phyloP scores from a whole-genome alignment of 371 early-diverging fungal genomes.

The Lichtheimia ornata region DNA sequence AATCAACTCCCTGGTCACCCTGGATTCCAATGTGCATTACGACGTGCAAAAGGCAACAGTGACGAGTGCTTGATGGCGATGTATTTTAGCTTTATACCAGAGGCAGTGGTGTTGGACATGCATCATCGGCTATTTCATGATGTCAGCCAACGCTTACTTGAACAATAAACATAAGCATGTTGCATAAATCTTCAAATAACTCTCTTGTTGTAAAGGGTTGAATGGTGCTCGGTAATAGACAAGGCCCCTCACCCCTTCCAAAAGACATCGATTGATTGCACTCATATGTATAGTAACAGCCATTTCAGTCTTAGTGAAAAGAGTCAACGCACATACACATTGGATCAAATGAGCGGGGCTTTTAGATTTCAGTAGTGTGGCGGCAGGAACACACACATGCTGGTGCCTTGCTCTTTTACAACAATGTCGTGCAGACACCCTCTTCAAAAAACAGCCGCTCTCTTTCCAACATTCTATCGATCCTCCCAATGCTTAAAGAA shows the following conservation, averaged over 20 bases:
- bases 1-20: not conserved
- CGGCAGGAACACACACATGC: too few species aligned
- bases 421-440: conserved; percentile 1
- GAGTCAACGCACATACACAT: too few species aligned
- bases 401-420: too few species aligned
- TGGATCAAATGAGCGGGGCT: too few species aligned
- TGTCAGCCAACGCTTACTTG: conserved; percentile 33
- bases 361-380: too few species aligned
- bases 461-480: conserved; percentile 1
- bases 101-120: conserved; percentile 29
- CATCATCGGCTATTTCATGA: conserved; percentile 40
- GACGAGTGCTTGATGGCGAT: conserved; percentile 29
- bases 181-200: too few species aligned
- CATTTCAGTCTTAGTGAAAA: too few species aligned
- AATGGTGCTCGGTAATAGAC: too few species aligned
- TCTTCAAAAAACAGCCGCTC: not conserved
- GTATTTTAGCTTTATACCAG: conserved; percentile 37
- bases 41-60: conserved; percentile 11
- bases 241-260: too few species aligned
- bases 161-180: not conserved
- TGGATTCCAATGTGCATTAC: conserved; percentile 26
- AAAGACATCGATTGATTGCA: too few species aligned
- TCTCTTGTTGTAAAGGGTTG: too few species aligned
- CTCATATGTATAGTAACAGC: too few species aligned
- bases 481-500: not conserved